These are phyloP conservation scores for Saprolegnia parasitica DNA, from an alignment of 352 stramenopile genomes.

Conservation along the genomic window DNA sequence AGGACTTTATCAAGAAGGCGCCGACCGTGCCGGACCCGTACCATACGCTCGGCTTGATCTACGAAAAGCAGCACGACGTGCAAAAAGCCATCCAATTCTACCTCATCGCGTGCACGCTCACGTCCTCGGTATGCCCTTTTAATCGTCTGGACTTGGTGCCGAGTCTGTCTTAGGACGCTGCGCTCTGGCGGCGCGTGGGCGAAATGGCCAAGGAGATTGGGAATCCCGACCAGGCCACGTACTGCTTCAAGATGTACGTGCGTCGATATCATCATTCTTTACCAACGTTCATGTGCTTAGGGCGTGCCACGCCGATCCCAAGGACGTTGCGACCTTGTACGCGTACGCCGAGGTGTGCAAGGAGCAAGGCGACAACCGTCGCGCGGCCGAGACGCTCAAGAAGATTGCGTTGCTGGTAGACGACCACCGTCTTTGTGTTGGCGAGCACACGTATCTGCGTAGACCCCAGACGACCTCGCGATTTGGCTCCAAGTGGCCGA, in stretches of 20 bases:
- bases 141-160: not conserved
- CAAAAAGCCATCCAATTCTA: constrained; percentile 84
- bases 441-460: constrained; percentile 5
- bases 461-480: constrained; percentile 63
- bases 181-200: constrained; percentile 82
- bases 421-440: not conserved
- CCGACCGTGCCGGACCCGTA: constrained; percentile 84
- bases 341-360: constrained; percentile 76
- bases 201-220: constrained; percentile 83
- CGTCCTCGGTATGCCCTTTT: constrained; percentile 28
- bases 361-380: constrained; percentile 69
- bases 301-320: constrained; percentile 67
- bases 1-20: constrained; percentile 87
- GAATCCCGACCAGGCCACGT: constrained; percentile 78
- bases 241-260: constrained; percentile 70
- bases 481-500: constrained; percentile 85
- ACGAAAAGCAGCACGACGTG: constrained; percentile 75
- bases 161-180: constrained; percentile 48
- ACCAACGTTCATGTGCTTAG: not conserved
- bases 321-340: constrained; percentile 76
- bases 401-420: constrained; percentile 47
- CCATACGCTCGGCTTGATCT: constrained; percentile 84
- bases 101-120: constrained; percentile 78
- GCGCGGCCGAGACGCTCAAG: constrained; percentile 74
- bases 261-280: not conserved